A percentile compares a stretch with the other conserved stretches of the same genome.
phyloP scores from a whole-genome alignment of 176 grass and related monocot species.

The Pontederia paniculata region DNA sequence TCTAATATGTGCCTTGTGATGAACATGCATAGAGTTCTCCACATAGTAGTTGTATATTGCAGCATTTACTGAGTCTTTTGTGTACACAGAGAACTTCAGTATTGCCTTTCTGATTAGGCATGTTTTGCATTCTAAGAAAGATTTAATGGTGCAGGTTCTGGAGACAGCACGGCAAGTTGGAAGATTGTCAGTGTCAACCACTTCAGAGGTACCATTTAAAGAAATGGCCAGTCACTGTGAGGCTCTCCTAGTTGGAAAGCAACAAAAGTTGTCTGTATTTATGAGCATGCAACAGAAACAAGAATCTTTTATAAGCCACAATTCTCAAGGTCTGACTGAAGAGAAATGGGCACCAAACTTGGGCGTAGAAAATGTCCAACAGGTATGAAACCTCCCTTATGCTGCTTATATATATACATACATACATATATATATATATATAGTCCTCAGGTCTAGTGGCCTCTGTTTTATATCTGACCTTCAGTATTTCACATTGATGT shows the following conservation, averaged over 20 bases:
- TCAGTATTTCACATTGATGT: no score
- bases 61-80: no score
- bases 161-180: constrained; percentile 49
- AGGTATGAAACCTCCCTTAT: constrained; percentile 4
- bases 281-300: constrained; percentile 36
- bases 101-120: neutral
- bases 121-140: constrained; percentile 2
- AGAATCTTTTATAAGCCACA: neutral
- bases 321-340: neutral
- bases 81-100: no score
- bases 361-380: neutral
- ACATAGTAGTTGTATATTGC: no score
- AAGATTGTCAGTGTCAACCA: constrained; percentile 60
- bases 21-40: no score
- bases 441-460: no score
- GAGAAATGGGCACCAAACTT: neutral
- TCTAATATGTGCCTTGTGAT: no score
- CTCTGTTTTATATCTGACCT: no score
- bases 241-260: constrained; percentile 51
- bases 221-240: constrained; percentile 68
- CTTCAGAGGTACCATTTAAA: constrained; percentile 50
- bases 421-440: neutral
- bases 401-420: neutral
- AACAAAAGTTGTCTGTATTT: constrained; percentile 58
- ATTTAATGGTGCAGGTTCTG: constrained; percentile 39